Conservation (phyloP, 352 stramenopile genomes). For the Globisporangium yorkense region DNA sequence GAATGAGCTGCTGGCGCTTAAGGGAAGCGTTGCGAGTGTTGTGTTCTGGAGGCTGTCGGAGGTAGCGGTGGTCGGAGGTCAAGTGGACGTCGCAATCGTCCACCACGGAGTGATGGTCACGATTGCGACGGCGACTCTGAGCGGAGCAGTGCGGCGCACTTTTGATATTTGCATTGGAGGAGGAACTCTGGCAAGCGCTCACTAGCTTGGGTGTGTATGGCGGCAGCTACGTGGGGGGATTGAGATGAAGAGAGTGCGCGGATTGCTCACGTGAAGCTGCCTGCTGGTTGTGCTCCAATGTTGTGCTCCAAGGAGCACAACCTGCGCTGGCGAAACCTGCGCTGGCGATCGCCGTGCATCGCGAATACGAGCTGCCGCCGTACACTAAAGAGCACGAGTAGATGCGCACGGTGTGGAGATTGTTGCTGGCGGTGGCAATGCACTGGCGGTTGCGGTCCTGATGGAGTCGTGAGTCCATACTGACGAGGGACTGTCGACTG, state of each 20-base stretch:
- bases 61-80: too few relatives aligned
- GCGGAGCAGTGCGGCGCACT: too few relatives aligned
- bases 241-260: neutral
- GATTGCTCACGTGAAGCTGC: neutral
- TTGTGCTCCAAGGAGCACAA: too few relatives aligned
- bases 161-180: too few relatives aligned
- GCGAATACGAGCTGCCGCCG: constrained; percentile 45
- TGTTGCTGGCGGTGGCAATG: neutral
- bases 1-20: neutral
- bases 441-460: too few relatives aligned
- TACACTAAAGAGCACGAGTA: constrained; percentile 66
- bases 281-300: constrained; percentile 51
- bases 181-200: neutral
- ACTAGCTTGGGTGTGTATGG: neutral
- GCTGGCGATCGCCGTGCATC: constrained; percentile 52
- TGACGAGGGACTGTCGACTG: too few relatives aligned
- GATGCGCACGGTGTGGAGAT: constrained; percentile 42
- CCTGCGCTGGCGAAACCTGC: too few relatives aligned
- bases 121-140: too few relatives aligned
- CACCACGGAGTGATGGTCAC: too few relatives aligned
- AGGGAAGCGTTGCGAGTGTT: neutral
- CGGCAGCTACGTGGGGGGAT: constrained; percentile 48
- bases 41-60: too few relatives aligned
- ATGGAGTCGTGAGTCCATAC: too few relatives aligned
- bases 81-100: too few relatives aligned